Conservation (phyloP, 768 basidiomycete species). For the Termitomyces sp. region DNA sequence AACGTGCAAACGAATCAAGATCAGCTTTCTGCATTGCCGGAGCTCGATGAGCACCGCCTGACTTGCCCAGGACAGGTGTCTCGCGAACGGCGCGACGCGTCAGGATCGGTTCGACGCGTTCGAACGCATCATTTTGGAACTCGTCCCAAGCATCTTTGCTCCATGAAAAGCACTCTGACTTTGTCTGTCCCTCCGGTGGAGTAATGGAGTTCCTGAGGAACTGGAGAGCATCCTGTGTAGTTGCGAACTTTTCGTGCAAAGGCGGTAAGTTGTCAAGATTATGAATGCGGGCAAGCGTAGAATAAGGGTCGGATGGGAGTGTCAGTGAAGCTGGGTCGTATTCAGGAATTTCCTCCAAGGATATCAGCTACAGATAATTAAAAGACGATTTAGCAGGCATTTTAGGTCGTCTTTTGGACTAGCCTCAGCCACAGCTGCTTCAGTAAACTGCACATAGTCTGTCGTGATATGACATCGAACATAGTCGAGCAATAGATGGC, state of each 20-base stretch:
- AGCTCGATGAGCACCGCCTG: slow-evolving; percentile 4
- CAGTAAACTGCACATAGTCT: slow-evolving; percentile 51
- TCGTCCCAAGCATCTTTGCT: slow-evolving; percentile 19
- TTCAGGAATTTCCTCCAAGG: slow-evolving; percentile 37
- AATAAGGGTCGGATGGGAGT: slow-evolving; percentile 53
- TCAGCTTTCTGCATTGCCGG: slow-evolving; percentile 5
- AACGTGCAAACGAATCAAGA: slow-evolving; percentile 20
- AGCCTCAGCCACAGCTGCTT: slow-evolving; percentile 43
- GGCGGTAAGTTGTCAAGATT: slow-evolving; percentile 26
- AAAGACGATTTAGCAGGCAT: not conserved
- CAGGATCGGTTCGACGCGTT: slow-evolving; percentile 39
- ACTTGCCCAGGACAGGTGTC: slow-evolving; percentile 39
- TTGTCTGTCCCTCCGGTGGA: slow-evolving; percentile 19
- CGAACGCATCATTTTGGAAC: slow-evolving; percentile 16
- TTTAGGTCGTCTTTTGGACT: slow-evolving; percentile 3
- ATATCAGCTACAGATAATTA: slow-evolving; percentile 29
- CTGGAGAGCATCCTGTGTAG: slow-evolving; percentile 26
- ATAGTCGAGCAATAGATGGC: slow-evolving; percentile 49
- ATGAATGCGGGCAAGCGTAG: slow-evolving; percentile 32
- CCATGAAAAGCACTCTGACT: slow-evolving; percentile 33
- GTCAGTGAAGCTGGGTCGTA: slow-evolving; percentile 46
- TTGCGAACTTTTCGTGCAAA: slow-evolving; percentile 43
- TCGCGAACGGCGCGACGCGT: slow-evolving; percentile 41
- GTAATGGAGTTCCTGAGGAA: slow-evolving; percentile 27
- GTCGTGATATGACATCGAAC: slow-evolving; percentile 46